Percentiles rank a stretch among this genome's conserved stretches.
Evolutionary conservation across 768 basidiomycete species (phyloP).

Genomic region (Naematelia aurantialba): DNA sequence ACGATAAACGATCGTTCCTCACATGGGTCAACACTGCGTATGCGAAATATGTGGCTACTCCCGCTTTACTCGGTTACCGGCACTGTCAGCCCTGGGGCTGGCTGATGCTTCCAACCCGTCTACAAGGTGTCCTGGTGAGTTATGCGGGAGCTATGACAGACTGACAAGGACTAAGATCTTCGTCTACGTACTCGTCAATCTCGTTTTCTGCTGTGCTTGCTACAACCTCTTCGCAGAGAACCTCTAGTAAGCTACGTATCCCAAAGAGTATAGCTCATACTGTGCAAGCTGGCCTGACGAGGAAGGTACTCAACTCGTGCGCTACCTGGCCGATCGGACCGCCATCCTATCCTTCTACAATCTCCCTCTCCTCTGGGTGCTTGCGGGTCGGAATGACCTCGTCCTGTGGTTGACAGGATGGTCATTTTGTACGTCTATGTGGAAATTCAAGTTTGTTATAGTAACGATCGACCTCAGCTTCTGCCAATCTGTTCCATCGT

Average conservation of each 20-base stretch:
- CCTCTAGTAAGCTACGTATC: constrained; percentile 18
- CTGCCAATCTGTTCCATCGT: constrained; percentile 28
- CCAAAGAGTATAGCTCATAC: neutral
- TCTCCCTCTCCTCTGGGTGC: constrained; percentile 28
- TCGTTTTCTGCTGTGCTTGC: constrained; percentile 18
- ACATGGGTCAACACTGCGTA: constrained; percentile 11
- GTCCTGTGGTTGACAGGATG: constrained; percentile 32
- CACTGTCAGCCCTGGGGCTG: constrained; percentile 19
- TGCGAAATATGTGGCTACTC: constrained; percentile 12
- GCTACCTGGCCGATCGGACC: constrained; percentile 28
- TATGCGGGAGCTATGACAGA: neutral
- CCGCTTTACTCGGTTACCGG: constrained; percentile 24
- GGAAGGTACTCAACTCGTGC: constrained; percentile 5
- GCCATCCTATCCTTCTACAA: constrained; percentile 35
- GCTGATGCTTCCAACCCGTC: constrained; percentile 18
- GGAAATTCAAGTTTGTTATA: neutral
- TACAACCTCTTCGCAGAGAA: constrained; percentile 27
- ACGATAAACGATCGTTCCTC: neutral
- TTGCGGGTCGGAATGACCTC: constrained; percentile 32
- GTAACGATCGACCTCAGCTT: constrained; percentile 6
- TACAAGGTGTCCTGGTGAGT: constrained; percentile 25
- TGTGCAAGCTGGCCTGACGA: constrained; percentile 11
- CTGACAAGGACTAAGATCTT: constrained; percentile 19
- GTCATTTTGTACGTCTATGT: constrained; percentile 19
- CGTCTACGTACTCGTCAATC: constrained; percentile 21